These are phyloP conservation scores for Fraxinus anomala DNA, from an alignment of 257 asterid species.

Conservation along the genomic window DNA sequence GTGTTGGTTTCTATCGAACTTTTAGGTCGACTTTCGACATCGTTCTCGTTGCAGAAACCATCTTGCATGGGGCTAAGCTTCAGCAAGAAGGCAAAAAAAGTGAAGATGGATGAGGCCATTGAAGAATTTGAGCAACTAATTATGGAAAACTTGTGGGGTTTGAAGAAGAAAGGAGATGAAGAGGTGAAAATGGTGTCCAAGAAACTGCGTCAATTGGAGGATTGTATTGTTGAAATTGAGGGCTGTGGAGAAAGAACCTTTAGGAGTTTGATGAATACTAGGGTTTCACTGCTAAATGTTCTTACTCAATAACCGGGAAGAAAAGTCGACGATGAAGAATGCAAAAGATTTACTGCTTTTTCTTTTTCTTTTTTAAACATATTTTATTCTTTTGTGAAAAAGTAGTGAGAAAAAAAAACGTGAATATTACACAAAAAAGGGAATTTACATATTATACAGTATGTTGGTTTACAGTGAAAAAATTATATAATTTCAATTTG, in stretches of 20 bases:
- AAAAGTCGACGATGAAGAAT: neutral
- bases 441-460: conserved; percentile 24
- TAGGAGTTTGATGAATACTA: conserved; percentile 72
- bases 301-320: conserved; percentile 47
- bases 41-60: conserved; percentile 50
- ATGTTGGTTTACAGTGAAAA: neutral
- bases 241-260: conserved; percentile 63
- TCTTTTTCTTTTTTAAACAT: neutral
- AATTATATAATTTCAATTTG: too few relatives aligned
- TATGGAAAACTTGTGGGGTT: conserved; percentile 35
- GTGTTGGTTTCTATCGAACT: conserved; percentile 45
- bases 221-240: conserved; percentile 62
- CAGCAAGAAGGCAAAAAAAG: conserved; percentile 46
- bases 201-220: conserved; percentile 63
- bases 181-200: conserved; percentile 51
- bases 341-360: neutral
- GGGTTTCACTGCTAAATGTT: conserved; percentile 81
- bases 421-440: neutral
- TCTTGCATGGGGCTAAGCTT: conserved; percentile 41
- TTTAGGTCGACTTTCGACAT: conserved; percentile 51
- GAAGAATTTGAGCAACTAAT: conserved; percentile 47
- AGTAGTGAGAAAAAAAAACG: neutral
- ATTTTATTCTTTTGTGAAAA: conserved; percentile 17
- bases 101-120: conserved; percentile 44
- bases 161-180: conserved; percentile 52